Evolutionary conservation across 495 filamentous ascomycete genomes (phyloP), one percentile per base, ranked within the genome.

Genomic region (Trichoderma gamsii): DNA sequence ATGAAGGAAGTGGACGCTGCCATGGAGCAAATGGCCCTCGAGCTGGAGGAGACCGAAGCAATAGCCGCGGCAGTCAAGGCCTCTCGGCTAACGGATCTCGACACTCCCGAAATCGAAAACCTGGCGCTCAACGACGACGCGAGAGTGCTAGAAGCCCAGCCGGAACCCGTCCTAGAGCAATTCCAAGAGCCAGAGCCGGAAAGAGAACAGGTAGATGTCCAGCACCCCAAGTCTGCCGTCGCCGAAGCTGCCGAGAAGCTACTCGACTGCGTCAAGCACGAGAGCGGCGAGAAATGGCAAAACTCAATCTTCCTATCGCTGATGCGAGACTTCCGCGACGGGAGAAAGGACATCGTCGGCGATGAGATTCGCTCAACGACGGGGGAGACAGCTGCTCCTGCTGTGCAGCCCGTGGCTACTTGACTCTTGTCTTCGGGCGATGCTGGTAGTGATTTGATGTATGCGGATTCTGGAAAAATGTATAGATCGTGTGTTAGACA

Each of bases 271-370:
- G 82, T 95, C 12, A 80, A 85, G 41, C 79, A 88, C 69, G 87
- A 95, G 66, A 82, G 84, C 70, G 88, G 80, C 69, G 73, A 85
- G 65, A 93, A 95, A 71, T 93, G 93, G 73, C 85, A 88, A 72
- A 83, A 92, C 72, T 92, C 90, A 75, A 86, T 85, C 67, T 95
- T 95, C 72, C 80, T 93, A 21, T 83, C 84, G 11, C 76, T 95
- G 71, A 93, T 95, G 91, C 86, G 67, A 6, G 67, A 68, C 25
- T 61, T 68, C 18, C 56, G 90, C 52, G 67, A 68, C 59, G 67
- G 67, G 3, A 41, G 61, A n/a, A 68, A 68, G 67, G 67, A 68
- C n/a, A 68, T 68, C 46, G 67, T 68, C 5, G 67, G 49, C 41
- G 41, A 68, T 41, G 59, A 68, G 49, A 68, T 68, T 29, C 41